Evolutionary conservation across 768 basidiomycete genomes (phyloP).

Genomic region (Coprinellus micaceus): DNA sequence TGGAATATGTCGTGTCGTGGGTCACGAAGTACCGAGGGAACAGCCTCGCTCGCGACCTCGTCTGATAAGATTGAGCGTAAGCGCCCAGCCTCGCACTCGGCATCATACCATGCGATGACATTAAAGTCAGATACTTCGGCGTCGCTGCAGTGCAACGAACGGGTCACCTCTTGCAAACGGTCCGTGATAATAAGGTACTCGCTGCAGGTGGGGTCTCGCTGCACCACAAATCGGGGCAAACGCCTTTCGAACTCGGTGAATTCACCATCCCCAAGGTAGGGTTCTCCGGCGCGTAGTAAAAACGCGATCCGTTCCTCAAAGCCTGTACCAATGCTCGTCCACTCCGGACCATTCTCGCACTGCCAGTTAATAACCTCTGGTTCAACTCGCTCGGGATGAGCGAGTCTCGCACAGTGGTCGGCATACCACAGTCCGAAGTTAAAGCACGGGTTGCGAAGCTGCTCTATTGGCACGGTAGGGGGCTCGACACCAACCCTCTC

Average conservation of each 20-base stretch:
- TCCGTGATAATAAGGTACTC: not conserved
- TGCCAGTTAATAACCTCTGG: not conserved
- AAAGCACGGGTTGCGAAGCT: not conserved
- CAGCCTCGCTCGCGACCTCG: not conserved
- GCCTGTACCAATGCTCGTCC: not conserved
- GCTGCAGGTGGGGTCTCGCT: not conserved
- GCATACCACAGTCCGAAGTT: slow-evolving; percentile 8
- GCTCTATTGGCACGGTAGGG: not conserved
- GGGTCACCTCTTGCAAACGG: not conserved
- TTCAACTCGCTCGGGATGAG: not conserved
- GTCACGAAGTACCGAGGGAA: slow-evolving; percentile 9
- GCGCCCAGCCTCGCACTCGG: not conserved
- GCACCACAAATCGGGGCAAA: not conserved
- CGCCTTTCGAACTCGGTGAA: not conserved
- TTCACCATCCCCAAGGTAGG: not conserved
- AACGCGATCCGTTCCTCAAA: not conserved
- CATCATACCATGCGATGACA: not conserved
- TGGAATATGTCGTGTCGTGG: not conserved
- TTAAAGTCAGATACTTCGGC: not conserved
- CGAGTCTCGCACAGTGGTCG: not conserved
- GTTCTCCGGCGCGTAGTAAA: not conserved
- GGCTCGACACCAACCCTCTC: too few relatives aligned
- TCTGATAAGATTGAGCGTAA: not conserved
- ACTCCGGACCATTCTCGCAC: not conserved
- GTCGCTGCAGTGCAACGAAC: not conserved